A percentile compares a stretch with the other conserved stretches of the same genome.
These are phyloP conservation scores for Rhodotorula toruloides DNA, from an alignment of 768 basidiomycete species.

Conservation along the genomic window DNA sequence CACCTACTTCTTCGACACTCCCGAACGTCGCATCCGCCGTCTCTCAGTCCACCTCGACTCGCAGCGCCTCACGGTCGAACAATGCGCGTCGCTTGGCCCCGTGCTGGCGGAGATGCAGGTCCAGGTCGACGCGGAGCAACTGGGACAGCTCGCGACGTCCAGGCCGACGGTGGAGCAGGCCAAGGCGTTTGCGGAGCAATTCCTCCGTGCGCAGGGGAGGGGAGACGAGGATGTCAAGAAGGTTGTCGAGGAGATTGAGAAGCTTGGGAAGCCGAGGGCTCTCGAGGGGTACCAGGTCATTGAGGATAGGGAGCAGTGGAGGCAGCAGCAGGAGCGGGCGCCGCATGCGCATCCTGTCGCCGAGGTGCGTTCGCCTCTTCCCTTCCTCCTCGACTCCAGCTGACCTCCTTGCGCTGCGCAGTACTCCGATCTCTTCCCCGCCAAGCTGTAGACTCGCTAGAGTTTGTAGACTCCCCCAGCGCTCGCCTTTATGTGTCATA, in stretches of 20 bases:
- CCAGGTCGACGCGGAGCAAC: constrained; percentile 54
- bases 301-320: constrained; percentile 22
- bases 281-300: constrained; percentile 21
- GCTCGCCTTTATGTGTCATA: no score
- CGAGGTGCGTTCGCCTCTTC: constrained; percentile 13
- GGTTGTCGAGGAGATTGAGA: constrained; percentile 58
- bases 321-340: constrained; percentile 7
- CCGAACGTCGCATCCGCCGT: constrained; percentile 68
- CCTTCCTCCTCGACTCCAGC: background rate
- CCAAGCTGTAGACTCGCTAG: constrained; percentile 5
- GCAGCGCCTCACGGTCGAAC: constrained; percentile 57
- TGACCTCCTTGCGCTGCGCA: background rate
- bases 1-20: constrained; percentile 63
- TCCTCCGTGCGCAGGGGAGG: constrained; percentile 39
- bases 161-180: constrained; percentile 62
- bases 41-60: constrained; percentile 62
- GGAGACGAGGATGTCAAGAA: constrained; percentile 51
- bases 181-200: constrained; percentile 59
- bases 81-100: constrained; percentile 58
- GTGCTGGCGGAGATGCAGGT: constrained; percentile 54
- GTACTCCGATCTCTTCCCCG: constrained; percentile 30
- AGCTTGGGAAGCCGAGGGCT: constrained; percentile 56
- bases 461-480: no score
- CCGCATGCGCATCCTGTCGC: constrained; percentile 23
- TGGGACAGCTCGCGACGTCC: constrained; percentile 55